phyloP scores from a whole-genome alignment of 2,329 filamentous ascomycete genomes.

The Dactylellina leptospora region DNA sequence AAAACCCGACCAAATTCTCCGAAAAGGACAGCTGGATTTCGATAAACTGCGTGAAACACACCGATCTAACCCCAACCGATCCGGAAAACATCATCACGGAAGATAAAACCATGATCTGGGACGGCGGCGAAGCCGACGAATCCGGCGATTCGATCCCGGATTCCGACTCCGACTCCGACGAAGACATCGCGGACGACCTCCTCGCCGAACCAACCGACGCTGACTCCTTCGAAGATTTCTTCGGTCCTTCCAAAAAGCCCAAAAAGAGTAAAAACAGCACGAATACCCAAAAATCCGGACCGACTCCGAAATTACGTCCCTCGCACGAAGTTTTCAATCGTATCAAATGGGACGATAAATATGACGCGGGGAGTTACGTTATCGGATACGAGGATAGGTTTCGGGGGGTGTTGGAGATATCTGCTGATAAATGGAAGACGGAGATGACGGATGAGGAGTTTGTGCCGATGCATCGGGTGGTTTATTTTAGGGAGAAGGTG shows the following conservation, averaged over 20 bases:
- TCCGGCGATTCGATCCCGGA: slow-evolving; percentile 34
- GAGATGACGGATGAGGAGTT: slow-evolving; percentile 73
- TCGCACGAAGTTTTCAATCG: slow-evolving; percentile 69
- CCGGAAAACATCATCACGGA: slow-evolving; percentile 23
- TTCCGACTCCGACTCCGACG: slow-evolving; percentile 55
- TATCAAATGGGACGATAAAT: slow-evolving; percentile 68
- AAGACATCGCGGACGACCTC: slow-evolving; percentile 7
- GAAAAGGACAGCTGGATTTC: slow-evolving; percentile 65
- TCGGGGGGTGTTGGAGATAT: slow-evolving; percentile 66
- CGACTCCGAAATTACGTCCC: slow-evolving; percentile 65
- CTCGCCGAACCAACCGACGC: not conserved
- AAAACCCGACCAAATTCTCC: slow-evolving; percentile 65
- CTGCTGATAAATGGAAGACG: slow-evolving; percentile 67
- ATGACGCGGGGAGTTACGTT: slow-evolving; percentile 66
- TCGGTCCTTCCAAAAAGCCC: not conserved
- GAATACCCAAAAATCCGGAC: slow-evolving; percentile 11
- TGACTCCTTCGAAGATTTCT: slow-evolving; percentile 27
- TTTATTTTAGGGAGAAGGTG: slow-evolving; percentile 69
- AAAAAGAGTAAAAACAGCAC: slow-evolving; percentile 18
- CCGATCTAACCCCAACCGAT: slow-evolving; percentile 29
- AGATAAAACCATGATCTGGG: slow-evolving; percentile 54
- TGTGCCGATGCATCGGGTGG: slow-evolving; percentile 71
- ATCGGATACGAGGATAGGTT: slow-evolving; percentile 72
- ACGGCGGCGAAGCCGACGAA: slow-evolving; percentile 51
- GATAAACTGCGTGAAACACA: slow-evolving; percentile 54